phyloP scores from a whole-genome alignment of 257 asterid genomes.

The Penstemon eatonii region DNA sequence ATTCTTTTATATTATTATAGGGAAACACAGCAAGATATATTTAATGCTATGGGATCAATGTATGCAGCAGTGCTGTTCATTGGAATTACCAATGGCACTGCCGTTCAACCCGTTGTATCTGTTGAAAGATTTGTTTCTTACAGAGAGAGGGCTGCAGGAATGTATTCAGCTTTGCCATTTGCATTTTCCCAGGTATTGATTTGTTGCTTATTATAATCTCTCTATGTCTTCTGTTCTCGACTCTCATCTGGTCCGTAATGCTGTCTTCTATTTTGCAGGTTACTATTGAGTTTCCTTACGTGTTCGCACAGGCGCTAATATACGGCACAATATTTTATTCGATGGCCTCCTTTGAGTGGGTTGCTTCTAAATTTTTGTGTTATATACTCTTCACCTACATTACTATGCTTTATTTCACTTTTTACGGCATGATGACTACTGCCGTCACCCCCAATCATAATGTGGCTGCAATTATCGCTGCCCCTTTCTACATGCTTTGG shows the following conservation, averaged over 20 bases:
- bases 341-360: constrained; percentile 87
- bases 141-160: constrained; percentile 94
- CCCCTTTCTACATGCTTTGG: constrained; percentile 97
- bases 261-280: constrained; percentile 54
- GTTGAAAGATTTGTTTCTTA: constrained; percentile 93
- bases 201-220: constrained; percentile 13
- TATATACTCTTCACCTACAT: constrained; percentile 75
- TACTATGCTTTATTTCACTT: constrained; percentile 86
- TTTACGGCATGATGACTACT: constrained; percentile 96
- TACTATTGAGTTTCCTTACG: constrained; percentile 84
- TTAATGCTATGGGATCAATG: constrained; percentile 95
- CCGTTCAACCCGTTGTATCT: constrained; percentile 96
- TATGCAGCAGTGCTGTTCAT: constrained; percentile 81
- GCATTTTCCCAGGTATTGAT: constrained; percentile 82
- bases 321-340: constrained; percentile 76
- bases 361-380: constrained; percentile 59
- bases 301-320: constrained; percentile 61
- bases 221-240: not conserved
- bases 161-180: constrained; percentile 86
- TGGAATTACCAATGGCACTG: constrained; percentile 82
- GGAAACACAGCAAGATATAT: constrained; percentile 85
- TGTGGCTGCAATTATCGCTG: constrained; percentile 81
- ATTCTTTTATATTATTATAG: constrained; percentile 41
- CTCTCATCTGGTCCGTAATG: constrained; percentile 10
- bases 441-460: constrained; percentile 94